A percentile compares a stretch with the other conserved stretches of the same genome.
Conservation (phyloP, 2,329 filamentous ascomycete species). For the Xylaria hypoxylon region DNA sequence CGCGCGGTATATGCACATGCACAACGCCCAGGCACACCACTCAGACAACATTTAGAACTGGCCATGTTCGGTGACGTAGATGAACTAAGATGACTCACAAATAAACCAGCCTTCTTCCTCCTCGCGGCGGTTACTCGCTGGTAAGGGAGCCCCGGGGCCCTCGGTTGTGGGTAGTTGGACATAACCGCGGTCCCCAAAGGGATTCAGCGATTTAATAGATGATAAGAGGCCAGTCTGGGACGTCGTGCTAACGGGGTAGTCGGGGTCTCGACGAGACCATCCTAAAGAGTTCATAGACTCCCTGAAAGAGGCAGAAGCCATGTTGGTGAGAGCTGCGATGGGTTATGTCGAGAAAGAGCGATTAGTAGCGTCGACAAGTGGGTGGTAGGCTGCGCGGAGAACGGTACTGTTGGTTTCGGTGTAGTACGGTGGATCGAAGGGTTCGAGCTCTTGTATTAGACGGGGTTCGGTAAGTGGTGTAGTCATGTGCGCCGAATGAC, state of each 20-base stretch:
- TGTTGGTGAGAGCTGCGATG: constrained; percentile 52
- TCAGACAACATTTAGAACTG: constrained; percentile 50
- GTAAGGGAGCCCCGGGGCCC: constrained; percentile 83
- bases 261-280: constrained; percentile 87
- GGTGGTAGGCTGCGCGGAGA: constrained; percentile 20
- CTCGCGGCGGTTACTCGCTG: constrained; percentile 84
- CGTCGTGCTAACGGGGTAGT: constrained; percentile 79
- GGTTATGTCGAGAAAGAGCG: constrained; percentile 4
- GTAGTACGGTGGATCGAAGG: constrained; percentile 19
- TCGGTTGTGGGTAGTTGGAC: constrained; percentile 90
- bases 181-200: constrained; percentile 87
- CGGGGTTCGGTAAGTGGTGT: constrained; percentile 33
- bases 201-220: constrained; percentile 86
- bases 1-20: constrained; percentile 60
- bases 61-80: constrained; percentile 44
- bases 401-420: constrained; percentile 24
- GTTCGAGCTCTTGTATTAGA: constrained; percentile 19
- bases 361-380: constrained; percentile 20
- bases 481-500: constrained; percentile 40
- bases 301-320: constrained; percentile 90
- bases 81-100: constrained; percentile 72
- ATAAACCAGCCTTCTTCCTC: constrained; percentile 97
- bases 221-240: constrained; percentile 80
- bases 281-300: constrained; percentile 95
- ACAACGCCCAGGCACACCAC: constrained; percentile 53